Conservation (phyloP, 345 rosid species). For the Pelargonium nanum region DNA sequence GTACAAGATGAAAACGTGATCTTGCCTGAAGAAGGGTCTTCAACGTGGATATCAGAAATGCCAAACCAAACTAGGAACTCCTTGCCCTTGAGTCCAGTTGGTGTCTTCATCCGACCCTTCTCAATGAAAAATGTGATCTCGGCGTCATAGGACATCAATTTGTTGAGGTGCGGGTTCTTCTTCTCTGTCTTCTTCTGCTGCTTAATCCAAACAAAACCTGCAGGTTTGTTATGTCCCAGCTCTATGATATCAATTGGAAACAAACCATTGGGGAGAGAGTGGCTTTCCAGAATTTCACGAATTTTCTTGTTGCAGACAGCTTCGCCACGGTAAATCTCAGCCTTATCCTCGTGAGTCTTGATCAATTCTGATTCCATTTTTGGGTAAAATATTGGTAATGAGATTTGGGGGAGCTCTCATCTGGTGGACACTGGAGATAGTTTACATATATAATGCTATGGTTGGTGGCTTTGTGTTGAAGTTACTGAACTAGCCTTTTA, state of each 20-base stretch:
- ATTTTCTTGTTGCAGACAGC: constrained; percentile 26
- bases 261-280: constrained; percentile 26
- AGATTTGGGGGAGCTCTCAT: too few relatives aligned
- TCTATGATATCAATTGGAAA: constrained; percentile 20
- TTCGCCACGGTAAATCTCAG: constrained; percentile 27
- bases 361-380: constrained; percentile 14
- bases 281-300: constrained; percentile 13
- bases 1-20: constrained; percentile 10
- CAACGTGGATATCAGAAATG: constrained; percentile 12
- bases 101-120: constrained; percentile 13
- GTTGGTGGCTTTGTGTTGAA: too few relatives aligned
- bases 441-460: too few relatives aligned
- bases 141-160: constrained; percentile 12
- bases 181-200: constrained; percentile 18
- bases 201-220: constrained; percentile 26
- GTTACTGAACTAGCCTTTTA: too few relatives aligned
- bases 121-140: constrained; percentile 25
- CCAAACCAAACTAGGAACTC: constrained; percentile 21
- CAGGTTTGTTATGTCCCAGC: constrained; percentile 17
- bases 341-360: constrained; percentile 15
- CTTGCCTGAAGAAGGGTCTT: constrained; percentile 15
- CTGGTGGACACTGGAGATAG: too few relatives aligned
- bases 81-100: constrained; percentile 22
- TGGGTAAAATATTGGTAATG: too few relatives aligned
- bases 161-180: constrained; percentile 21